These are phyloP conservation scores for Zhuliangozyma parablackwelliae DNA, from an alignment of 1,139 yeast species.

Conservation along the genomic window DNA sequence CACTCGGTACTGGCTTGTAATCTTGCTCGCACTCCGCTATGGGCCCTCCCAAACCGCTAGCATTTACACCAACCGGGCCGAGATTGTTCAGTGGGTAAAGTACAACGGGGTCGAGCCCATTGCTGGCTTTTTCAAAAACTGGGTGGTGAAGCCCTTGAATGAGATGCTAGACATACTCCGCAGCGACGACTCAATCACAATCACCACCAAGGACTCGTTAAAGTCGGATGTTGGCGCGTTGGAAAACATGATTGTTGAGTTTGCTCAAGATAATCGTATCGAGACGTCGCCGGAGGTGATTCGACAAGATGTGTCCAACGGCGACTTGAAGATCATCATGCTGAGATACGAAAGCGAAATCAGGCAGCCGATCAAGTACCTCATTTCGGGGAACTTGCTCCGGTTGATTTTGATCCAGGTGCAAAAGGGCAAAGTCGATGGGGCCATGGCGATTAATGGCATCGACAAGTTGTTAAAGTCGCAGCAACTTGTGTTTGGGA, in stretches of 20 bases:
- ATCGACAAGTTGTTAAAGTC: constrained; percentile 85
- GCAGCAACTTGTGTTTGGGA: constrained; percentile 88
- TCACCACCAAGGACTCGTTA: constrained; percentile 76
- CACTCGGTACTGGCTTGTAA: constrained; percentile 66
- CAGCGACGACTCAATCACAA: constrained; percentile 75
- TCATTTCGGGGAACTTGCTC: constrained; percentile 64
- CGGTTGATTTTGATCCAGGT: constrained; percentile 80
- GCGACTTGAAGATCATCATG: constrained; percentile 78
- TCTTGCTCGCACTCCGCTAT: constrained; percentile 33
- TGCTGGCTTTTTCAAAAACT: constrained; percentile 66
- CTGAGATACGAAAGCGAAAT: constrained; percentile 75
- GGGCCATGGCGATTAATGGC: constrained; percentile 83
- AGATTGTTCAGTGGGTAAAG: constrained; percentile 52
- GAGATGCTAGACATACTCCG: constrained; percentile 76
- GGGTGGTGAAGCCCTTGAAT: constrained; percentile 77
- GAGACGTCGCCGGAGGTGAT: constrained; percentile 17
- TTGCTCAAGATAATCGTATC: constrained; percentile 45
- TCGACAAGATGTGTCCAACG: constrained; percentile 47
- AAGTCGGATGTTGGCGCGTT: constrained; percentile 74
- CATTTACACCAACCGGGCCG: constrained; percentile 46
- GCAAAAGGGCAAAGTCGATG: constrained; percentile 94
- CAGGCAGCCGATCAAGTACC: constrained; percentile 60
- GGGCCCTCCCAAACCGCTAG: constrained; percentile 48
- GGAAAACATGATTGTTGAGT: constrained; percentile 83
- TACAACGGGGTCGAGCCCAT: constrained; percentile 60